Percentiles rank a stretch among this genome's conserved stretches.
Evolutionary conservation across 2,329 filamentous ascomycete genomes (phyloP).

Genomic region (Exophiala alcalophila): DNA sequence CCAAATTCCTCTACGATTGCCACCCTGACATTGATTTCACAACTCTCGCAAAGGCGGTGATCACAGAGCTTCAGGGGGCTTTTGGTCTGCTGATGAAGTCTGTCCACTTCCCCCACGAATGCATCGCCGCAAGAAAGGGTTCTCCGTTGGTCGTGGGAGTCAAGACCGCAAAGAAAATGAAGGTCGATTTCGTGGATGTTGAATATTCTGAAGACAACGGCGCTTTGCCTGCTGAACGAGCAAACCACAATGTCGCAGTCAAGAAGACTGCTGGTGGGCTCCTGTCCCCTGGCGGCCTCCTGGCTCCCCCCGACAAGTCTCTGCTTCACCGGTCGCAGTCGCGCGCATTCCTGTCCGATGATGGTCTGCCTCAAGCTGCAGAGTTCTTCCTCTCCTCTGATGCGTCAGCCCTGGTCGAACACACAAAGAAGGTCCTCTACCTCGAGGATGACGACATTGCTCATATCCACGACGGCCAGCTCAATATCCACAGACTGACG

Average conservation of each 20-base stretch:
- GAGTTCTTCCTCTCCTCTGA: slow-evolving; percentile 99
- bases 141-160: slow-evolving; percentile 97
- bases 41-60: slow-evolving; percentile 92
- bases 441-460: slow-evolving; percentile 99
- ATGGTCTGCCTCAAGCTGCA: slow-evolving; percentile 94
- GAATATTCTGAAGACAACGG: slow-evolving; percentile 87
- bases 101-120: slow-evolving; percentile 95
- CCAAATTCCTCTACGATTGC: slow-evolving; percentile 96
- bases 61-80: slow-evolving; percentile 95
- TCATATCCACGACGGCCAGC: slow-evolving; percentile 96
- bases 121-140: slow-evolving; percentile 96
- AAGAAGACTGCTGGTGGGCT: slow-evolving; percentile 79
- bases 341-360: slow-evolving; percentile 96
- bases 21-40: slow-evolving; percentile 95
- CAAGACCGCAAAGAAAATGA: slow-evolving; percentile 97
- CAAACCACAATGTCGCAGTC: slow-evolving; percentile 91
- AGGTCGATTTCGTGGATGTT: slow-evolving; percentile 99
- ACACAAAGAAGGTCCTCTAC: slow-evolving; percentile 99
- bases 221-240: slow-evolving; percentile 84
- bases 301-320: slow-evolving; percentile 93
- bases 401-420: slow-evolving; percentile 96
- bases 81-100: slow-evolving; percentile 98
- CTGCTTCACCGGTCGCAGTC: slow-evolving; percentile 98
- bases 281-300: slow-evolving; percentile 62
- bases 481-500: slow-evolving; percentile 97